Percentiles rank a stretch among this genome's conserved stretches.
phyloP scores from a whole-genome alignment of 352 stramenopile species.

The Aphanomyces astaci region DNA sequence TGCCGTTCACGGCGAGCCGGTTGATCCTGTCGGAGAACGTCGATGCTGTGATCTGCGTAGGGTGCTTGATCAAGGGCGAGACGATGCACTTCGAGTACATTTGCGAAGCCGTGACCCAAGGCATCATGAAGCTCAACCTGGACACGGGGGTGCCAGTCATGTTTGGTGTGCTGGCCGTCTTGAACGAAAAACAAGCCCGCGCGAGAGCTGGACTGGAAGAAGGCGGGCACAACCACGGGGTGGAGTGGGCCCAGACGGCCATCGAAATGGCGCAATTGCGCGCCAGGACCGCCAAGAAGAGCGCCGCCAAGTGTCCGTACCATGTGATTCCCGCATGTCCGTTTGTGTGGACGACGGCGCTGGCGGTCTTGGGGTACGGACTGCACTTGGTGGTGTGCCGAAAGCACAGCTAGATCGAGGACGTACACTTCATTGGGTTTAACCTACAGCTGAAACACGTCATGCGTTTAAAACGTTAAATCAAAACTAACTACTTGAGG shows the following conservation, averaged over 20 bases:
- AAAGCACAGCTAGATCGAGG: slow-evolving; percentile 2
- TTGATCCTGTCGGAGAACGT: slow-evolving; percentile 88
- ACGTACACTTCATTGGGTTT: too few species aligned
- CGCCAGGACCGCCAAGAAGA: background rate
- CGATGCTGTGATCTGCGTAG: slow-evolving; percentile 94
- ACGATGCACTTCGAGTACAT: slow-evolving; percentile 99
- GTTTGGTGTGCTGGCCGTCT: slow-evolving; percentile 94
- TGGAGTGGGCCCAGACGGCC: slow-evolving; percentile 94
- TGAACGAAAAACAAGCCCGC: slow-evolving; percentile 94
- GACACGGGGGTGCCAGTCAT: slow-evolving; percentile 81
- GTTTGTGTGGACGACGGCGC: slow-evolving; percentile 30
- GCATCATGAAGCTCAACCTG: slow-evolving; percentile 95
- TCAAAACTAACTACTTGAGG: too few species aligned
- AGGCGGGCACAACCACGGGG: slow-evolving; percentile 92
- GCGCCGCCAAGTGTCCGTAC: slow-evolving; percentile 51
- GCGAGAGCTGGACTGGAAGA: slow-evolving; percentile 75
- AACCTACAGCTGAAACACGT: too few species aligned
- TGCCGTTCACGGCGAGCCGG: slow-evolving; percentile 91
- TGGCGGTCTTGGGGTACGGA: background rate
- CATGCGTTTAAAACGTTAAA: too few species aligned
- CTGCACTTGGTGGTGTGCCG: slow-evolving; percentile 2
- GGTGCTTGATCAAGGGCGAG: slow-evolving; percentile 93
- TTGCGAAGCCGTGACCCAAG: slow-evolving; percentile 91
- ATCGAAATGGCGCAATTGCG: slow-evolving; percentile 94
- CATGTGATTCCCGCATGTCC: slow-evolving; percentile 62